phyloP scores from a whole-genome alignment of 2,329 filamentous ascomycete genomes.

The Cladosporium cucumerinum region DNA sequence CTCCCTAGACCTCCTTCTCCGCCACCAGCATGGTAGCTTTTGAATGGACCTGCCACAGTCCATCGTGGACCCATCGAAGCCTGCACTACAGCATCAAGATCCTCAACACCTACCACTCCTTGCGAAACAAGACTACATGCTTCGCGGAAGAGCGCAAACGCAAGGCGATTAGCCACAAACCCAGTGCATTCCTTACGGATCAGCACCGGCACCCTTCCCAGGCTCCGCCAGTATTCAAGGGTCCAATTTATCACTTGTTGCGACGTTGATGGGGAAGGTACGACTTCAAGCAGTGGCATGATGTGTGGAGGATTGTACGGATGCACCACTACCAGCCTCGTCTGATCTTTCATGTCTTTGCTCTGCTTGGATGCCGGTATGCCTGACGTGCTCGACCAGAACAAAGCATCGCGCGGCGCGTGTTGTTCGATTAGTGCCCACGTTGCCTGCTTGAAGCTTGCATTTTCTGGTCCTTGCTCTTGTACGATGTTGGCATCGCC shows the following conservation, averaged over 20 bases:
- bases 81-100: constrained; percentile 53
- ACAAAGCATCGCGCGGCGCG: constrained; percentile 44
- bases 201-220: constrained; percentile 47
- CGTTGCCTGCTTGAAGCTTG: constrained; percentile 49
- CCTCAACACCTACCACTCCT: constrained; percentile 51
- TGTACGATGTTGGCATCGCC: constrained; percentile 52
- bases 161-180: constrained; percentile 58
- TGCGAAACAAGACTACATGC: constrained; percentile 53
- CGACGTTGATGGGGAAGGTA: constrained; percentile 47
- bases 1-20: constrained; percentile 51
- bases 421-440: constrained; percentile 52
- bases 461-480: constrained; percentile 57
- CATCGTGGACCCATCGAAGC: constrained; percentile 53
- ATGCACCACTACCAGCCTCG: constrained; percentile 55
- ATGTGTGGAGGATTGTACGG: constrained; percentile 62
- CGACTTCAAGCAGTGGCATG: constrained; percentile 59
- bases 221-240: constrained; percentile 44
- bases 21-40: constrained; percentile 58
- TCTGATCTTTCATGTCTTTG: constrained; percentile 40
- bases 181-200: constrained; percentile 52
- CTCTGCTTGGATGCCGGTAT: constrained; percentile 54
- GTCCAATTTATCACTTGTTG: constrained; percentile 40
- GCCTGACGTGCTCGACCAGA: constrained; percentile 59
- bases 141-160: constrained; percentile 56
- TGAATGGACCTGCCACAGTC: constrained; percentile 56